Base-by-base conservation (phyloP, 2,329 filamentous ascomycete genomes). In the Scedosporium aurantiacum region DNA sequence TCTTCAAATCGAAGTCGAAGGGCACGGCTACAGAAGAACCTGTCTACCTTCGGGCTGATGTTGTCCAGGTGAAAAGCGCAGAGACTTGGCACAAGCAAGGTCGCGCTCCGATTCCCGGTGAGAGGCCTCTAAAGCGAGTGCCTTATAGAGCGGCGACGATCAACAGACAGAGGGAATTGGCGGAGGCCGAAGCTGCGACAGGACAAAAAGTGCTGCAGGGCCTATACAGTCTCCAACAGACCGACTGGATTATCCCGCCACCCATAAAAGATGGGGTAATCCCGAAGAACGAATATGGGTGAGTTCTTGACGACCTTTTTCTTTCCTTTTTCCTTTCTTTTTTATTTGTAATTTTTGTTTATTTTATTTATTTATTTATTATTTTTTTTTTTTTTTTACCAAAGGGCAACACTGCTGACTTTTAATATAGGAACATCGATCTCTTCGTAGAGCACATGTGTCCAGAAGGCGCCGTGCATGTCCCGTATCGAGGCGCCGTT, bases 81-180 rank as follows among this genome's bases (percentile, higher is more conserved):
- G 94, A 99, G 71, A 96, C 90, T 1, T 99, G 94, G 94, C 94
- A 97, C 71, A 97, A 97, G 71, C 93, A 97, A 77, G 94, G 94
- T 0, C 84, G 93, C 10, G 87, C 86, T 27, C 85, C 94, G 2
- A 81, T 83, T 27, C 69, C 79, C 0, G 91, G 89, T 2, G 85
- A 88, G 65, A 75, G 84, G 57, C 90, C 94, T 0, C 75, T 97
- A 63, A 99, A 99, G 72, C 81, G 83, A 50, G 94, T 96, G 0
- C 91, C 93, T 0, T 91, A 94, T 70, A 88, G 94, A 50, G 94
- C 91, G 16, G 93, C 96, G 3, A 99, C 94, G 0, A 82, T 89
- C 2, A 90, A 91, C 60, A 83, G 94, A 23, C 89, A 91, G 67
- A 85, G 92, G 57, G 94, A 97, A 72, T 88, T 97, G 52, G 88